Base-by-base conservation (phyloP, 768 basidiomycete genomes). In the Arthromyces matolae region DNA sequence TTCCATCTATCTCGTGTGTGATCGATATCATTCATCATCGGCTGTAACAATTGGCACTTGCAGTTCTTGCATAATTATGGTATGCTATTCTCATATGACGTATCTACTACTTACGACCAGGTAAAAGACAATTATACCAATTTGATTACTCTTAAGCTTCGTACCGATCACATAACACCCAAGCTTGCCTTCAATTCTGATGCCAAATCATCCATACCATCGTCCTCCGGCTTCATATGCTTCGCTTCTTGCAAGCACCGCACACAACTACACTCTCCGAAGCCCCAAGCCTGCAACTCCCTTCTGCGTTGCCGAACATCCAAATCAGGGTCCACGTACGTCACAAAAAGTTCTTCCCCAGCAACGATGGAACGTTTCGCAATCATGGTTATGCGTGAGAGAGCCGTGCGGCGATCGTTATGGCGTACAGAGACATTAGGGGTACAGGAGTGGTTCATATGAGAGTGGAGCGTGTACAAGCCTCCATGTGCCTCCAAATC, bases 401-500 rank as follows among this genome's bases (percentile, higher is more conserved):
- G 82, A 1, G 84, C 76, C 2, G 72, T 80, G 41, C 79, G 80
- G 53, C 75, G 77, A 62, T 89, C 84, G 47, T 89, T 66, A 60
- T 91, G 91, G 2, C 86, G 81, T 13, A 88, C 82, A 14, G 89
- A 86, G 39, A 84, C 56, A 63, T 91, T 94, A 0, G 93, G 90
- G 14, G 69, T 64, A 64, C 93, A 96, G 6, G 77, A 77, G 63
- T 96, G 93, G 64, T 95, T 96, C 24, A 94, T 64, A 55, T 93
- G 89, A 2, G 91, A 86, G 62, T 94, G 91, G 4, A 93, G 75
- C 18, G 76, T 78, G 66, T 93, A 95, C 8, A 95, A 70, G 2
- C 91, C 92, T 2, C 90, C 91, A 45, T 93, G 89, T 2, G 85
- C 80, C 67, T 93, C 92, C 42, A 93, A 71, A 59, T 93, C 86